These are phyloP conservation scores for Acacia acuminata DNA, from an alignment of 306 rosid species.

Conservation along the genomic window DNA sequence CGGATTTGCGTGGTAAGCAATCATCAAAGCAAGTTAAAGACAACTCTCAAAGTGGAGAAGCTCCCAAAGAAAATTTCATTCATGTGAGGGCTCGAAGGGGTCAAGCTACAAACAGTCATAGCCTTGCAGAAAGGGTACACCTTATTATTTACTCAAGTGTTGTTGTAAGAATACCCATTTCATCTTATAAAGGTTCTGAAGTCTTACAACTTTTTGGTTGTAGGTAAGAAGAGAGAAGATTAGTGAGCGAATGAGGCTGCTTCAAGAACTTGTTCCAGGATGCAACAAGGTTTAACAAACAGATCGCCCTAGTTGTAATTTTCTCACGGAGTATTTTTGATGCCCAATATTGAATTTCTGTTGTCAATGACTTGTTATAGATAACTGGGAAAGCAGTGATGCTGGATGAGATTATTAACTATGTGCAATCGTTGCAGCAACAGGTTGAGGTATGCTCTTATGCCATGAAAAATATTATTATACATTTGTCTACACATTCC, in stretches of 20 bases:
- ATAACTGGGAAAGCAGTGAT: constrained; percentile 86
- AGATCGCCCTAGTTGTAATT: constrained; percentile 10
- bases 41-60: constrained; percentile 58
- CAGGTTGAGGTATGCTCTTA: constrained; percentile 78
- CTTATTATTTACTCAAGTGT: constrained; percentile 7
- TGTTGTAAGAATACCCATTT: background rate
- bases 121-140: constrained; percentile 93
- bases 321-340: background rate
- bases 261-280: constrained; percentile 90
- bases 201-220: constrained; percentile 21
- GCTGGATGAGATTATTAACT: constrained; percentile 90
- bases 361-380: constrained; percentile 38
- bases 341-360: background rate
- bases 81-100: constrained; percentile 89
- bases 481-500: background rate
- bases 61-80: constrained; percentile 62
- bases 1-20: constrained; percentile 51
- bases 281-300: constrained; percentile 66
- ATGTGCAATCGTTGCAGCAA: constrained; percentile 87
- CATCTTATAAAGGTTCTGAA: background rate
- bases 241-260: constrained; percentile 83
- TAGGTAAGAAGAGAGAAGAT: constrained; percentile 91
- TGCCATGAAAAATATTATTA: background rate
- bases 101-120: constrained; percentile 91
- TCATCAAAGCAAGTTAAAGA: constrained; percentile 56